Percentiles rank a stretch among this genome's conserved stretches.
These are phyloP conservation scores for Boechera stricta DNA, from an alignment of 345 rosid species.

Conservation along the genomic window DNA sequence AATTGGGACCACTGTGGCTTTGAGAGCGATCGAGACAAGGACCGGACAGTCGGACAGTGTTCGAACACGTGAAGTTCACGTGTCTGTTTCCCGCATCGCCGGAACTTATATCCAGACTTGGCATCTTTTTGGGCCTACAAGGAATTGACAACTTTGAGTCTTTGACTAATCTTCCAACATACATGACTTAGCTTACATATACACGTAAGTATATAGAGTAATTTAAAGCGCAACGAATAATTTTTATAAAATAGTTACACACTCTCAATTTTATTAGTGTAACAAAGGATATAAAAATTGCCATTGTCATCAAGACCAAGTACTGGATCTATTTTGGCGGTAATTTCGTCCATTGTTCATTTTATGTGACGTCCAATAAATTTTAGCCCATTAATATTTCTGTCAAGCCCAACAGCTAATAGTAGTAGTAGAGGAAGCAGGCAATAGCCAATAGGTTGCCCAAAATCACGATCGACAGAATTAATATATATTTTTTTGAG, in stretches of 20 bases:
- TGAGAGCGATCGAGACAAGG: slow-evolving; percentile 29
- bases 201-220: neutral
- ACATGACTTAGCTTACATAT: neutral
- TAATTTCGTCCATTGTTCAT: neutral
- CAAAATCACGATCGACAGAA: too few relatives aligned
- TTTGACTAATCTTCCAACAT: slow-evolving; percentile 29
- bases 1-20: slow-evolving; percentile 27
- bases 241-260: neutral
- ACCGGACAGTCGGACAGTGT: slow-evolving; percentile 34
- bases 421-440: neutral
- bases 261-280: neutral
- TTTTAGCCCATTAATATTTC: neutral
- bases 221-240: slow-evolving; percentile 34
- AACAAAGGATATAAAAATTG: neutral
- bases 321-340: neutral
- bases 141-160: slow-evolving; percentile 26
- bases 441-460: neutral
- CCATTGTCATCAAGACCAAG: neutral
- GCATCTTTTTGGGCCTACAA: slow-evolving; percentile 30
- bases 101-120: slow-evolving; percentile 38
- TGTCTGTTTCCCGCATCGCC: slow-evolving; percentile 38
- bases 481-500: too few relatives aligned
- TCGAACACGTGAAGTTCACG: slow-evolving; percentile 45
- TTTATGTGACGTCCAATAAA: neutral
- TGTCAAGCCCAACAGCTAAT: neutral